Percentiles rank a stretch among this genome's conserved stretches.
These are phyloP conservation scores for Cytospora paraplurivora DNA, from an alignment of 2,329 filamentous ascomycete genomes.

Conservation along the genomic window DNA sequence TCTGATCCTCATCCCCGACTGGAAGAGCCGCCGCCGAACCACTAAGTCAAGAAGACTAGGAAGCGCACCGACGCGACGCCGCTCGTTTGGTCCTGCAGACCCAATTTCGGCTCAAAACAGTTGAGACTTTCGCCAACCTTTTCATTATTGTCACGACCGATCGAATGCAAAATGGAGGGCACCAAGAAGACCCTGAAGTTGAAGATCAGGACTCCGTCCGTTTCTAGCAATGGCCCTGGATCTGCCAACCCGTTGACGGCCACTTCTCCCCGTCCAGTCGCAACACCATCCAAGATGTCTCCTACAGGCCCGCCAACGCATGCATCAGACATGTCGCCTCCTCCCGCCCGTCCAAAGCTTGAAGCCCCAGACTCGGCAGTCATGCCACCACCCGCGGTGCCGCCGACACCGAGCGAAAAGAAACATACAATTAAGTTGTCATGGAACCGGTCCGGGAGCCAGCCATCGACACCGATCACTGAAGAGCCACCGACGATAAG, in stretches of 20 bases:
- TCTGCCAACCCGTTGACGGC: conserved; percentile 13
- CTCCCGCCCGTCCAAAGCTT: background rate
- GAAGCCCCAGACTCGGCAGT: conserved; percentile 15
- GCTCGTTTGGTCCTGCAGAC: background rate
- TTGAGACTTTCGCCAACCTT: background rate
- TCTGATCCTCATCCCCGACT: background rate
- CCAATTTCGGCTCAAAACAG: background rate
- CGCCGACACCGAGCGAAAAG: conserved; percentile 28
- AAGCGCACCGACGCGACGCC: background rate
- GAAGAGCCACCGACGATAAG: conserved; percentile 22
- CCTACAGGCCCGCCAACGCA: conserved; percentile 10
- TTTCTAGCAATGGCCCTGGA: conserved; percentile 23
- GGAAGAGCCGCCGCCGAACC: background rate
- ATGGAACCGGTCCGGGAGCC: conserved; percentile 27
- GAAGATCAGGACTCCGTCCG: conserved; percentile 26
- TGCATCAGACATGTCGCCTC: conserved; percentile 8
- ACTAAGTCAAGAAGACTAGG: background rate
- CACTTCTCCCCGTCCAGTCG: conserved; percentile 16
- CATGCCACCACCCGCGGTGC: conserved; percentile 27
- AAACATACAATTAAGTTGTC: conserved; percentile 35
- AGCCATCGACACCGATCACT: conserved; percentile 36
- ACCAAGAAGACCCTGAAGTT: conserved; percentile 28
- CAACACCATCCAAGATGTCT: conserved; percentile 25
- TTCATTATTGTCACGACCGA: background rate
- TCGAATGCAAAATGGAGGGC: conserved; percentile 20